Base-by-base conservation (phyloP, 495 filamentous ascomycete species). In the Oidiodendron maius region DNA sequence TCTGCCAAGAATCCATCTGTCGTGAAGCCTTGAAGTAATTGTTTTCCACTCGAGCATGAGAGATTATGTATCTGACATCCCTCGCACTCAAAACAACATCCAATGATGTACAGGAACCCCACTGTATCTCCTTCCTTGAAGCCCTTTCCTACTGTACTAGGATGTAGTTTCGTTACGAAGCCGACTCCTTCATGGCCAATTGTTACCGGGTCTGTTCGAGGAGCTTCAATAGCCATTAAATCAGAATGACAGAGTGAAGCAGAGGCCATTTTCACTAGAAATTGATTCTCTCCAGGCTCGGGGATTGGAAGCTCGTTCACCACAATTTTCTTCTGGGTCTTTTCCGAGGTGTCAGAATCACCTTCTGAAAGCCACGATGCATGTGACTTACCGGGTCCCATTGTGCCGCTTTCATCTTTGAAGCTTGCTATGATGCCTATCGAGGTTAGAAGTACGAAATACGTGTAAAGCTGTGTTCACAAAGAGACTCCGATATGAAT, bases 161-260 rank as follows among this genome's bases (percentile, higher is more conserved):
- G 30, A 44, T 65, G 60, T 18, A 69, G 53, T 23, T 60, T 58
- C 28, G 60, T 59, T 30, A 69, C 64, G 48, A 61, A 56, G 12
- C 66, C 66, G 0, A 64, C 63, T 5, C 63, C 65, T 49, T 69
- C 66, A 43, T 69, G 66, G n/a, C 66, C 66, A 15, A 69, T 54
- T 1, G 63, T 66, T 9, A 62, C 55, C 2, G 62, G 42, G 10
- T 46, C 44, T 4, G 41, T 26, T 21, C 46, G 21, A 0, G 44
- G 24, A 40, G 60, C 52, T 23, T 49, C 46, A 36, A 59, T 55
- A 3, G 53, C 54, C 36, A 53, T 57, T 32, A 69, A 48, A 32
- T 69, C 66, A 2, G 58, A 62, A 50, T 69, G 66, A 50, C 66
- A 69, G 28, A 67, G 46, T 9, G 65, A 67, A 1, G 66, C 66